Conservation (phyloP, 768 basidiomycete genomes). For the Amylocystis lapponica region DNA sequence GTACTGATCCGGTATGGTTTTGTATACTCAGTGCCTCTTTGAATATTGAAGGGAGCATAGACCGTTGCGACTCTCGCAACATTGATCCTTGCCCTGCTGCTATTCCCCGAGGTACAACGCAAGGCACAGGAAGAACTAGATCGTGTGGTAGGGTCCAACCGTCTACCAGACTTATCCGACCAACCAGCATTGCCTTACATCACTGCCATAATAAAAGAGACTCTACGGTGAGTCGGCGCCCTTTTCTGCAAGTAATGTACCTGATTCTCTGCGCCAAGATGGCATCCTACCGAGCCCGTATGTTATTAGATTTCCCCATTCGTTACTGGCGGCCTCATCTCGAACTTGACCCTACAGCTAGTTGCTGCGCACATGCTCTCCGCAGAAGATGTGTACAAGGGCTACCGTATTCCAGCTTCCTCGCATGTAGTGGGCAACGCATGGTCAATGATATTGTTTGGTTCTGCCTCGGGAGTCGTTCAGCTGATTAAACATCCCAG, state of each 20-base stretch:
- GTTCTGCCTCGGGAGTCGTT: background rate
- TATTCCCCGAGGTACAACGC: slow-evolving; percentile 25
- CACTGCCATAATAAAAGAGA: slow-evolving; percentile 31
- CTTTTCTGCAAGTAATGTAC: no score
- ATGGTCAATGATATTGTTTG: background rate
- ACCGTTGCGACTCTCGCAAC: slow-evolving; percentile 15
- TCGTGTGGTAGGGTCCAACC: slow-evolving; percentile 30
- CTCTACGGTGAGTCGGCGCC: slow-evolving; percentile 12
- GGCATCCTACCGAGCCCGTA: slow-evolving; percentile 15
- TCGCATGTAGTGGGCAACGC: slow-evolving; percentile 15
- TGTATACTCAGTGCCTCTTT: background rate
- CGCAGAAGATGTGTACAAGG: slow-evolving; percentile 13
- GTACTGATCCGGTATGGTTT: slow-evolving; percentile 17
- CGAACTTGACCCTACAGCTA: no score
- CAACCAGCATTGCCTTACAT: slow-evolving; percentile 23
- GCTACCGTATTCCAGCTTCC: slow-evolving; percentile 11
- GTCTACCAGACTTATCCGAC: slow-evolving; percentile 26
- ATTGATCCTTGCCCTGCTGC: slow-evolving; percentile 30
- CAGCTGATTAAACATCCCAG: no score
- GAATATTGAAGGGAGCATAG: no score
- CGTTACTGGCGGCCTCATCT: no score
- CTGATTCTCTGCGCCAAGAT: slow-evolving; percentile 7
- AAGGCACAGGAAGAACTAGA: slow-evolving; percentile 34
- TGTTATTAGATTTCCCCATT: no score
- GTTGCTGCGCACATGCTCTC: slow-evolving; percentile 16